phyloP scores from a whole-genome alignment of 129 eudicot species.

The Daucus carota region DNA sequence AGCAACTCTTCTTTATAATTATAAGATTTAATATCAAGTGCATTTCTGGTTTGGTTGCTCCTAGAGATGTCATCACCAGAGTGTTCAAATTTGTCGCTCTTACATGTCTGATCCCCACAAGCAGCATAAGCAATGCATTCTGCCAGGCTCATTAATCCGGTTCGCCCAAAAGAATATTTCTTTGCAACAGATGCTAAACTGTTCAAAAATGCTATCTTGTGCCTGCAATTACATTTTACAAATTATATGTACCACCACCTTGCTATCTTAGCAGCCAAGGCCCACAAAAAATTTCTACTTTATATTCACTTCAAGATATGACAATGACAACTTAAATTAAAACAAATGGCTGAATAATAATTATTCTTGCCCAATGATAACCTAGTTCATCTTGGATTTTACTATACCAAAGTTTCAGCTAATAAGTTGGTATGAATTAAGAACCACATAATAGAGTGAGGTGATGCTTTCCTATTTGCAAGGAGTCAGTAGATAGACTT shows the following conservation, averaged over 20 bases:
- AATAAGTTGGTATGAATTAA: no score
- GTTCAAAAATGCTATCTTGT: conserved; percentile 47
- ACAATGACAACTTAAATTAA: not conserved
- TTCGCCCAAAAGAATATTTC: conserved; percentile 67
- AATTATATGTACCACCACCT: not conserved
- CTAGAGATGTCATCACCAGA: conserved; percentile 16
- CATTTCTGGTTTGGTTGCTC: conserved; percentile 11
- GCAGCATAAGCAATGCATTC: conserved; percentile 65
- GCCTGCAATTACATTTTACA: conserved; percentile 36
- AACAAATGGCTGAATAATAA: not conserved
- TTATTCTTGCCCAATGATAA: not conserved
- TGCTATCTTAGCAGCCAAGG: not conserved
- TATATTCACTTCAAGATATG: not conserved
- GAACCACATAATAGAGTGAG: no score
- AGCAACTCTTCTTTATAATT: conserved; percentile 45
- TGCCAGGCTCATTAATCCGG: conserved; percentile 83
- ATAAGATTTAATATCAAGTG: conserved; percentile 16
- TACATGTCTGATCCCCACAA: conserved; percentile 25
- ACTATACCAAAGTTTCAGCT: no score
- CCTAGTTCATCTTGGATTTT: no score
- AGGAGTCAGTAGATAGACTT: no score
- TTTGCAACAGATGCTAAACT: conserved; percentile 62
- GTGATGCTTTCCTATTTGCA: no score
- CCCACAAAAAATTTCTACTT: not conserved
- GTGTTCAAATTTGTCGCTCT: conserved; percentile 20